Percentiles rank a stretch among this genome's conserved stretches.
Conservation (phyloP, 768 basidiomycete species). For the Imleria badia region DNA sequence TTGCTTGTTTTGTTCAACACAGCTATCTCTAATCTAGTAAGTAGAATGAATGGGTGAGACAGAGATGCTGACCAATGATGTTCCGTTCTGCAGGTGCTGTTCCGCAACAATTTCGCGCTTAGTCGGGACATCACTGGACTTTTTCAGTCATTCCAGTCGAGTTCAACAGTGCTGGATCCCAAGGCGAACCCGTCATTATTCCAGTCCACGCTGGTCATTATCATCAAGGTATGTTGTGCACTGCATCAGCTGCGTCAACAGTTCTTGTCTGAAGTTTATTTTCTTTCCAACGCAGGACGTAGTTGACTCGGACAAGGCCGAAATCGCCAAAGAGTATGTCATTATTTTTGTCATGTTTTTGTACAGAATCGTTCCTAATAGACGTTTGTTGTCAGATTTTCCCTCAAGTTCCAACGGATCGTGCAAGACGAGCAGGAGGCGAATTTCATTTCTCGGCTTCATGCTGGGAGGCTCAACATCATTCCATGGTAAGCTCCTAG, state of each 20-base stretch:
- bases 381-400: slow-evolving; percentile 39
- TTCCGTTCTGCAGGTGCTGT: slow-evolving; percentile 46
- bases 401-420: slow-evolving; percentile 58
- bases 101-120: slow-evolving; percentile 65
- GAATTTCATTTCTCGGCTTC: slow-evolving; percentile 63
- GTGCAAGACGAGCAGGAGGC: slow-evolving; percentile 58
- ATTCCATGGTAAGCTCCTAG: slow-evolving; percentile 60
- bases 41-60: slow-evolving; percentile 31
- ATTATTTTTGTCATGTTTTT: neutral
- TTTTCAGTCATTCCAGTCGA: slow-evolving; percentile 62
- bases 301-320: slow-evolving; percentile 56
- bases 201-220: slow-evolving; percentile 57
- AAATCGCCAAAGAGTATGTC: slow-evolving; percentile 57
- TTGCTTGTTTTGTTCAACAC: slow-evolving; percentile 64
- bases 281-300: slow-evolving; percentile 48
- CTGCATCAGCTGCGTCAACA: neutral
- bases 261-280: neutral
- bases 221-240: slow-evolving; percentile 49
- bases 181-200: slow-evolving; percentile 57
- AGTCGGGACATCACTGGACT: slow-evolving; percentile 59
- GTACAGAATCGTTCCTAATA: neutral
- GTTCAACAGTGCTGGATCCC: slow-evolving; percentile 58
- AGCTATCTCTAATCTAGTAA: slow-evolving; percentile 61
- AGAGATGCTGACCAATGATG: neutral
- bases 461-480: slow-evolving; percentile 53